Evolutionary conservation across 2,329 filamentous ascomycete genomes (phyloP), one percentile per base, ranked within the genome.

Genomic region (Botryosphaeria dothidea): DNA sequence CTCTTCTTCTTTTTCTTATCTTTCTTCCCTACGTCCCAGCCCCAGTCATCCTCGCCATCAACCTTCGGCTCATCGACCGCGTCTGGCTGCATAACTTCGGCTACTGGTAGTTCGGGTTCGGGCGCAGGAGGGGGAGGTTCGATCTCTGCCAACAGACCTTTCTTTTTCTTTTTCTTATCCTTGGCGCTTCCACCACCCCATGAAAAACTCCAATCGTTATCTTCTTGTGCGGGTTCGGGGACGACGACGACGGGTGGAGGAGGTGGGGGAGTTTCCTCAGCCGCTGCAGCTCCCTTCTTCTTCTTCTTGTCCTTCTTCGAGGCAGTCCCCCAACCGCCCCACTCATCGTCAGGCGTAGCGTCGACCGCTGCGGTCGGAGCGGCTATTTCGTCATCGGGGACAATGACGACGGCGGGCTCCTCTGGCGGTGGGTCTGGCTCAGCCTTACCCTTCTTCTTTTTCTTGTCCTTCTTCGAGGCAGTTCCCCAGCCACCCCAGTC

Each of bases 231-330:
- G 4, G 31, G 23, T n/a, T 65, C 52, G 15, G 62, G 51, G 13
- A 38, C 36, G 15, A 27, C 38, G 5, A 36, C 17, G 1, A 31
- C 52, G 6, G 43, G 51, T 3, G 41, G 36, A 5, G 62, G 27
- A 9, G 51, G 38, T 15, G 51, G 21, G 6, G 36, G 36, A n/a
- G 29, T 17, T 34, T 65, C 67, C 7, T 48, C 62, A 17, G 48
- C 43, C 9, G 71, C 72, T 56, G 73, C 74, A 67, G 75, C 75
- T 23, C 81, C 82, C 65, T 79, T 80, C 73, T 85, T 85, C 71
- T 80, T 77, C 49, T 78, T 80, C 70, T 80, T 81, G 67, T 77
- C 75, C 66, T 76, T 73, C 52, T 67, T 67, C n/a, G n/a, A n/a
- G 3, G 76, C 15, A 13, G 31, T 27, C 4, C 61, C 48, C 54